Evolutionary conservation across 352 stramenopile genomes (phyloP), one percentile per base, ranked within the genome.

Genomic region (Pythium rhizo-oryzae): DNA sequence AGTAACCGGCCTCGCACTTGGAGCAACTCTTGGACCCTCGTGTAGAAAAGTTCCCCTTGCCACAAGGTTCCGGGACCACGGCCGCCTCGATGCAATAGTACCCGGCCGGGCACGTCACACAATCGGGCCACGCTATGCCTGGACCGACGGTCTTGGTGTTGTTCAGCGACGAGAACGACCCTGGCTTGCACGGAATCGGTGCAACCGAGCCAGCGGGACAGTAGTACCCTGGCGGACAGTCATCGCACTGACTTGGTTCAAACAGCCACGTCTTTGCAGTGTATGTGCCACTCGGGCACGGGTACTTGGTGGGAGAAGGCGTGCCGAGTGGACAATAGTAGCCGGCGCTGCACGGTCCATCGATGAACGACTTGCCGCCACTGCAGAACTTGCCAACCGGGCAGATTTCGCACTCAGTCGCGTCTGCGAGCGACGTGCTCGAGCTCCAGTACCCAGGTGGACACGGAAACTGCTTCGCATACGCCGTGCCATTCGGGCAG

Each of bases 311-410:
- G 8, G 78, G 66, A 0, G 77, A 84, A 8, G 77, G 70, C 2
- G 93, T 97, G 16, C 79, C 82, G 18, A 96, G 73, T 13, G 91
- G 91, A 69, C 94, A 98, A 63, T 97, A 98, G 68, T 98, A 76
- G 0, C 94, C 94, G 0, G 88, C 56, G 41, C 80, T 82, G 66
- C 87, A 95, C 39, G 59, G 75, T 15, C 85, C 87, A 54, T 95
- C 87, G 37, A 94, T 82, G 49, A 77, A 84, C 1, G 81, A 85
- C 37, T 93, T 94, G 6, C 80, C 89, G 21, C 90, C 92, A 41
- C 81, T 74, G 58, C 94, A 98, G 69, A 95, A 98, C 57, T 83
- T 87, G 23, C 94, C 94, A 19, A 79, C 78, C 0, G 91, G 80
- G 33, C 92, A 98, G 18, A 85, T 77, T 35, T 90, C 73, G 62